A percentile compares a stretch with the other conserved stretches of the same genome.
Evolutionary conservation across 306 rosid species (phyloP).

Genomic region (Acacia confusa): DNA sequence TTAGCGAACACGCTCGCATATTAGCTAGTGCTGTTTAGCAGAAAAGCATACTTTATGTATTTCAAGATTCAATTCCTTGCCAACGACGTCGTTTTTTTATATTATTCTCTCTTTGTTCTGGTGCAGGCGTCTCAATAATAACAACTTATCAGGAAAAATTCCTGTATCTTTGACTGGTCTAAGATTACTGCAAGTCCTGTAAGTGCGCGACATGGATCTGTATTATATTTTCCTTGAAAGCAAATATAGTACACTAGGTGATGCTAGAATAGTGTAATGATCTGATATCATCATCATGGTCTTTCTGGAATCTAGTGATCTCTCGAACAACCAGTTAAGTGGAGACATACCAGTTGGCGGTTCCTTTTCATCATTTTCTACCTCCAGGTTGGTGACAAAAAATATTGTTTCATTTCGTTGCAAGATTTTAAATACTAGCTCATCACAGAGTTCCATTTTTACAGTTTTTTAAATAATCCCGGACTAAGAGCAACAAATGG

Average conservation of each 20-base stretch:
- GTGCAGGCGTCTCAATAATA: slow-evolving; percentile 69
- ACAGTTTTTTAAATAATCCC: slow-evolving; percentile 50
- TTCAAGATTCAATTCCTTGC: background rate
- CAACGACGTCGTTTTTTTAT: background rate
- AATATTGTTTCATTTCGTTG: background rate
- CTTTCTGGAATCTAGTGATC: slow-evolving; percentile 48
- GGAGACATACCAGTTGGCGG: slow-evolving; percentile 61
- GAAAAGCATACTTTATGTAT: too few species aligned
- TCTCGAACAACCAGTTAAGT: slow-evolving; percentile 45
- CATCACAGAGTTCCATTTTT: background rate
- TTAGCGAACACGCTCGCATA: too few species aligned
- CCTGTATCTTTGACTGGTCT: slow-evolving; percentile 39
- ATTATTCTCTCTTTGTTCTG: slow-evolving; percentile 6
- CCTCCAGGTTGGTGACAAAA: slow-evolving; percentile 45
- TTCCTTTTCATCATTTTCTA: slow-evolving; percentile 54
- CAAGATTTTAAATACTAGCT: background rate
- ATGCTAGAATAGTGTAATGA: background rate
- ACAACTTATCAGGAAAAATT: slow-evolving; percentile 46
- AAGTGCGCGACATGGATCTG: slow-evolving; percentile 19
- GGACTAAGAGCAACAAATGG: background rate
- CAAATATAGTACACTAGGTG: background rate
- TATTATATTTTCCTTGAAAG: background rate
- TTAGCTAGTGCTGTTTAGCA: background rate
- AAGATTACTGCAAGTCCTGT: slow-evolving; percentile 56
- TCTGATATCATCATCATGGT: background rate